Evolutionary conservation across 495 filamentous ascomycete genomes (phyloP).

Genomic region (Penicillium manginii): DNA sequence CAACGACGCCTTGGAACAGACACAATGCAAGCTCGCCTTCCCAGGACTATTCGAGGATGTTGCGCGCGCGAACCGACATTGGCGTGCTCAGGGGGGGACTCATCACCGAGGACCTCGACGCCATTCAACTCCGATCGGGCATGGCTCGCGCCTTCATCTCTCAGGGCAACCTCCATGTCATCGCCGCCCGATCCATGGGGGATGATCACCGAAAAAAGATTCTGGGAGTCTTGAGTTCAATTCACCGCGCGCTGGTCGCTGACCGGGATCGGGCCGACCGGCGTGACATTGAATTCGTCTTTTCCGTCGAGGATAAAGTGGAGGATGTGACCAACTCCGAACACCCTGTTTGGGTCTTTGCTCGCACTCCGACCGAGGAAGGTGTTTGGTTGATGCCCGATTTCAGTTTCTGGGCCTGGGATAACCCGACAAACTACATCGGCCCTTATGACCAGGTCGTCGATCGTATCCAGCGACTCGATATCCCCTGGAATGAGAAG

Average conservation of each 20-base stretch:
- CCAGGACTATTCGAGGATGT: conserved; percentile 53
- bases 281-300: conserved; percentile 67
- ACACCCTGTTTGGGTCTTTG: conserved; percentile 57
- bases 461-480: conserved; percentile 42
- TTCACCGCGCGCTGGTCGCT: conserved; percentile 48
- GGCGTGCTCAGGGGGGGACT: conserved; percentile 33
- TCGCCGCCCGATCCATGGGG: conserved; percentile 36
- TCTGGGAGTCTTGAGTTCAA: conserved; percentile 47
- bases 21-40: conserved; percentile 49
- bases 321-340: conserved; percentile 46
- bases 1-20: conserved; percentile 38
- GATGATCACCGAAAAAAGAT: conserved; percentile 51
- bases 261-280: conserved; percentile 46
- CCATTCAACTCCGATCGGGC: conserved; percentile 31
- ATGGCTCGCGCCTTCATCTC: conserved; percentile 43
- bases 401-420: conserved; percentile 78
- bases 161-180: conserved; percentile 42
- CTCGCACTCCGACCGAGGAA: conserved; percentile 42
- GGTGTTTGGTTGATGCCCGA: conserved; percentile 75
- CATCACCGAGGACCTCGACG: conserved; percentile 36
- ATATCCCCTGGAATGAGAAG: conserved; percentile 53
- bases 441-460: conserved; percentile 61
- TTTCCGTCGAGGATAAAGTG: conserved; percentile 57
- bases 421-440: conserved; percentile 60
- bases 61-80: conserved; percentile 37